phyloP scores from a whole-genome alignment of 352 stramenopile genomes.

The Pythium folliculosum region DNA sequence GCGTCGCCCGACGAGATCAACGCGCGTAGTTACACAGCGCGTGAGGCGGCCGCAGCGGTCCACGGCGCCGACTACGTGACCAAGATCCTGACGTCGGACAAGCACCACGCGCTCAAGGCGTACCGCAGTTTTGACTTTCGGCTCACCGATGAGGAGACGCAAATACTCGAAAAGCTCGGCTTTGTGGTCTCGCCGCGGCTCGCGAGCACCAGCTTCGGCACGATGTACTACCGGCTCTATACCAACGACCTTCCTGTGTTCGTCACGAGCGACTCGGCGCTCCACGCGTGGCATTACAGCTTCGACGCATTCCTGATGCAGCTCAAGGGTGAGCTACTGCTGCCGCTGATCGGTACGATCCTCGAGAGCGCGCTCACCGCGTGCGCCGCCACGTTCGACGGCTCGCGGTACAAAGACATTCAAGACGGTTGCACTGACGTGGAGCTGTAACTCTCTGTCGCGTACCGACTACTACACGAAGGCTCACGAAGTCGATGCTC shows the following conservation, averaged over 20 bases:
- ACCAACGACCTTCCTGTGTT: conserved; percentile 36
- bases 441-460: neutral
- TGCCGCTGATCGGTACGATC: conserved; percentile 10
- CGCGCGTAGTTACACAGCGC: neutral
- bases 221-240: conserved; percentile 34
- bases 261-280: conserved; percentile 33
- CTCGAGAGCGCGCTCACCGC: neutral
- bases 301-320: conserved; percentile 33
- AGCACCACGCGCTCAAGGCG: conserved; percentile 12
- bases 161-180: conserved; percentile 7
- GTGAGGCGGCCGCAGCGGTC: conserved; percentile 1
- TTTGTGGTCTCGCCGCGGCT: conserved; percentile 23
- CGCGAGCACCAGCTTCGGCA: conserved; percentile 21
- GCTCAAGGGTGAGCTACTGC: conserved; percentile 17
- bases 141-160: conserved; percentile 5
- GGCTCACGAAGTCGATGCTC: neutral
- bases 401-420: neutral
- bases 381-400: neutral
- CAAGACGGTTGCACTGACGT: neutral
- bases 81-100: conserved; percentile 5
- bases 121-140: conserved; percentile 24
- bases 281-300: conserved; percentile 36
- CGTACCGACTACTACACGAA: neutral
- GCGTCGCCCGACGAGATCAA: neutral
- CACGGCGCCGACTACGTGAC: conserved; percentile 2